Evolutionary conservation across 2,329 filamentous ascomycete species (phyloP).

Genomic region (Sclerotinia borealis): DNA sequence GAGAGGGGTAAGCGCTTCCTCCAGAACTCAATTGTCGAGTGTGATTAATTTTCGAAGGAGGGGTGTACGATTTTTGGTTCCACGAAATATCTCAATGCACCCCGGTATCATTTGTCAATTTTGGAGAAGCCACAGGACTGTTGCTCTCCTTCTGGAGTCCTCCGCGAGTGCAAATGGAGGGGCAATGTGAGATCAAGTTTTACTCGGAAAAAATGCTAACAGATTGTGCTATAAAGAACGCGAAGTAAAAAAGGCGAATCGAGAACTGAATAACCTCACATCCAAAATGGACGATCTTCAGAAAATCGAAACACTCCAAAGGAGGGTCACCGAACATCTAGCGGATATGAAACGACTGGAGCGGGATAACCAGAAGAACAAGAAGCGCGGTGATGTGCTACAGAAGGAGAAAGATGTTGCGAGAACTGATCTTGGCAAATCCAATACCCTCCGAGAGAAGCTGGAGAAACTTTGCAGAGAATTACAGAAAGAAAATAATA

Average conservation of each 20-base stretch:
- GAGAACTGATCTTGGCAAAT: conserved; percentile 83
- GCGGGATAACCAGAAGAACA: conserved; percentile 89
- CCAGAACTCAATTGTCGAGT: conserved; percentile 2
- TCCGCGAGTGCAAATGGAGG: conserved; percentile 25
- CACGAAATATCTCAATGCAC: background rate
- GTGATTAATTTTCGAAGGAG: background rate
- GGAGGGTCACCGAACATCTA: conserved; percentile 84
- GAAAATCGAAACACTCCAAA: conserved; percentile 84
- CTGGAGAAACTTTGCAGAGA: conserved; percentile 93
- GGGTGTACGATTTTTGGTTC: background rate
- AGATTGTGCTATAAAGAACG: conserved; percentile 56
- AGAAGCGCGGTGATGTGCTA: conserved; percentile 86
- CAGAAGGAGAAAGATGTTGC: conserved; percentile 96
- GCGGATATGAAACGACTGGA: conserved; percentile 95
- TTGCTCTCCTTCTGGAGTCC: background rate
- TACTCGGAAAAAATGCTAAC: conserved; percentile 14
- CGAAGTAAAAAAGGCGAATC: conserved; percentile 88
- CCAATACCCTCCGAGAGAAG: conserved; percentile 87
- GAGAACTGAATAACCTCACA: conserved; percentile 81
- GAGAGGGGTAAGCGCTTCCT: conserved; percentile 13
- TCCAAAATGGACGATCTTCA: conserved; percentile 89
- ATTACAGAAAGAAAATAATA: conserved; percentile 94
- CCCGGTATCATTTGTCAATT: background rate
- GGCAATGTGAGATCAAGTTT: conserved; percentile 15
- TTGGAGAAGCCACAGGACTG: background rate